Evolutionary conservation across 441 rosid genomes (phyloP).

Genomic region (Pelargonium citronellum): DNA sequence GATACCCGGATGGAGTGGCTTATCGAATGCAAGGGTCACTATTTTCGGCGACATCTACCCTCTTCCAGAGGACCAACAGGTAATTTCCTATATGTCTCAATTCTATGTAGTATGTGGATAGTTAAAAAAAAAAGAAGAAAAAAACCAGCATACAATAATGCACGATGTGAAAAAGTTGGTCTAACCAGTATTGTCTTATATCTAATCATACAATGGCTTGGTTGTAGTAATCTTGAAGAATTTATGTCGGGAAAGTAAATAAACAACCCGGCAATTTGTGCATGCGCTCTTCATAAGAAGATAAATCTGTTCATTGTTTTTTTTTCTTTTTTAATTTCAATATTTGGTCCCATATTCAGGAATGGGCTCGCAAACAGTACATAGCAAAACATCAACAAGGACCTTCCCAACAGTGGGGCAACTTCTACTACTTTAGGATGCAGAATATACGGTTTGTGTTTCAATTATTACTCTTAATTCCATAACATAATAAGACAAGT

Average conservation of each 20-base stretch:
- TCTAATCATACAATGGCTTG: not conserved
- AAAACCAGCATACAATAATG: not conserved
- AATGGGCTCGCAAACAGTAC: slow-evolving; percentile 95
- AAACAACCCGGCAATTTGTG: not conserved
- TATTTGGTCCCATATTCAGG: slow-evolving; percentile 43
- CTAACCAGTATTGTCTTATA: not conserved
- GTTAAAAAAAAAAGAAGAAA: too few relatives aligned
- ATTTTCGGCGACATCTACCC: slow-evolving; percentile 93
- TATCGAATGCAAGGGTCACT: slow-evolving; percentile 95
- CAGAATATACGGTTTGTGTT: slow-evolving; percentile 70
- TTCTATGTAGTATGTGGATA: not conserved
- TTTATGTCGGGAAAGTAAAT: not conserved
- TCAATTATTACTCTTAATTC: not conserved
- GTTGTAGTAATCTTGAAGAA: not conserved
- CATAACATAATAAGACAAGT: not conserved
- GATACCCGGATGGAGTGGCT: slow-evolving; percentile 98
- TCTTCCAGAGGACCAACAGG: slow-evolving; percentile 83
- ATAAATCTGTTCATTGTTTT: not conserved
- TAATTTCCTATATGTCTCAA: slow-evolving; percentile 15
- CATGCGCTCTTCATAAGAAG: not conserved
- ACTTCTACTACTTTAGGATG: slow-evolving; percentile 94
- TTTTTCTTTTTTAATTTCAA: slow-evolving; percentile 2
- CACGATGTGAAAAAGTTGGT: not conserved
- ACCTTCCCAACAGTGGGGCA: slow-evolving; percentile 91
- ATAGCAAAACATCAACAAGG: slow-evolving; percentile 87